Conservation (phyloP, 805 yeast genomes). For the Jamesozyma lodderae region DNA sequence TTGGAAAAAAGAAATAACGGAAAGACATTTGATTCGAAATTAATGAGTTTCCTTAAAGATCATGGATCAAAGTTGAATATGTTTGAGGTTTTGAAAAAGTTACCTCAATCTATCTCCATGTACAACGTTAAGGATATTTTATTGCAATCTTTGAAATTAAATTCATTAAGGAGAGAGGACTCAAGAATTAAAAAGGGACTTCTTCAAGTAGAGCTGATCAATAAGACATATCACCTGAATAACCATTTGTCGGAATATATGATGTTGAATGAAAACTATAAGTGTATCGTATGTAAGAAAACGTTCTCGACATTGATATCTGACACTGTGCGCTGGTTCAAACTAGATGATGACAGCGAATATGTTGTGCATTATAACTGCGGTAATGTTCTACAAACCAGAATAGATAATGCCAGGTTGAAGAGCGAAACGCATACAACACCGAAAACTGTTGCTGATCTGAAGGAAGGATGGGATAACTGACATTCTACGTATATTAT, state of each 20-base stretch:
- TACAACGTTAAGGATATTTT: conserved; percentile 37
- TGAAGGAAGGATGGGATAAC: too few species aligned
- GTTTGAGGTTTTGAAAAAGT: conserved; percentile 33
- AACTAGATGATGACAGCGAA: conserved; percentile 9
- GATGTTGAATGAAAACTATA: conserved; percentile 34
- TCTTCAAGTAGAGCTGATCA: conserved; percentile 44
- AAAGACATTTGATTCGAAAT: neutral
- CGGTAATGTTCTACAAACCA: conserved; percentile 16
- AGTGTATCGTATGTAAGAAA: conserved; percentile 55
- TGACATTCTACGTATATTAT: too few species aligned
- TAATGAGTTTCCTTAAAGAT: conserved; percentile 19
- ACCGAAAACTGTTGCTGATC: neutral
- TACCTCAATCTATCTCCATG: conserved; percentile 46
- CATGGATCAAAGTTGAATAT: conserved; percentile 17
- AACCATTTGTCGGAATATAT: conserved; percentile 31
- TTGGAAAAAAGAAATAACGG: neutral
- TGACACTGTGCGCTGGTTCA: conserved; percentile 16
- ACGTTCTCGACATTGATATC: conserved; percentile 12
- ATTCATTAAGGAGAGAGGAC: conserved; percentile 34
- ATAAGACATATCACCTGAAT: conserved; percentile 37
- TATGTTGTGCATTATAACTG: conserved; percentile 23
- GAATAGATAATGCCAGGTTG: conserved; percentile 7
- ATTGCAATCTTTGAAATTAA: conserved; percentile 35
- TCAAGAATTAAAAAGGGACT: conserved; percentile 39
- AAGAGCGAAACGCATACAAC: conserved; percentile 5